Evolutionary conservation across 2,329 filamentous ascomycete genomes (phyloP).

Genomic region (Blastomyces gilchristii): DNA sequence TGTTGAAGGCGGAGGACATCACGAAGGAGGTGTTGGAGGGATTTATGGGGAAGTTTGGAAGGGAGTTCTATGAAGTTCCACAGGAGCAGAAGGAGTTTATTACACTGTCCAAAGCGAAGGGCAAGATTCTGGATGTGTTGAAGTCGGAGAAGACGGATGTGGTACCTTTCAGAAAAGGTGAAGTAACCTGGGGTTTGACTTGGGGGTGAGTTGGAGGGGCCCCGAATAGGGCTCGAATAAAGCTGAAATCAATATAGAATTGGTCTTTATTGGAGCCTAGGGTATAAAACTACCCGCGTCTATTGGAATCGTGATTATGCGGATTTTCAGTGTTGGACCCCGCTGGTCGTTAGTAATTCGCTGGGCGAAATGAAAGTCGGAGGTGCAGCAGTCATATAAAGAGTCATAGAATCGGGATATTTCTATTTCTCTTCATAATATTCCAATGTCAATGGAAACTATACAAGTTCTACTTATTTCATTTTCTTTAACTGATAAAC

Average conservation of each 20-base stretch:
- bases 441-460: not conserved
- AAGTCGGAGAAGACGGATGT: constrained; percentile 46
- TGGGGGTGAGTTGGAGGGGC: constrained; percentile 1
- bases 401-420: not conserved
- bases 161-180: constrained; percentile 10
- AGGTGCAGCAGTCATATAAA: not conserved
- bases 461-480: not conserved
- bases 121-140: constrained; percentile 46
- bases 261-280: not conserved
- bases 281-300: not conserved
- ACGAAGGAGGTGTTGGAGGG: constrained; percentile 45
- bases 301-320: not conserved
- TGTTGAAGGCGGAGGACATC: constrained; percentile 45
- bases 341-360: no score
- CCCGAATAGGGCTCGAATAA: no score
- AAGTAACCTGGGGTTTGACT: constrained; percentile 7
- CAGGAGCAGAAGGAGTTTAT: constrained; percentile 43
- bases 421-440: not conserved
- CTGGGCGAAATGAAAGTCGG: not conserved
- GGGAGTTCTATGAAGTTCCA: constrained; percentile 48
- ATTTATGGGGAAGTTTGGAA: constrained; percentile 49
- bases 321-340: not conserved
- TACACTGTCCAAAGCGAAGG: constrained; percentile 16
- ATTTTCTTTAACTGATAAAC: no score
- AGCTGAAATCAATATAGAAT: not conserved